These are phyloP conservation scores for Pelargonium nanum DNA, from an alignment of 345 rosid species.

Conservation along the genomic window DNA sequence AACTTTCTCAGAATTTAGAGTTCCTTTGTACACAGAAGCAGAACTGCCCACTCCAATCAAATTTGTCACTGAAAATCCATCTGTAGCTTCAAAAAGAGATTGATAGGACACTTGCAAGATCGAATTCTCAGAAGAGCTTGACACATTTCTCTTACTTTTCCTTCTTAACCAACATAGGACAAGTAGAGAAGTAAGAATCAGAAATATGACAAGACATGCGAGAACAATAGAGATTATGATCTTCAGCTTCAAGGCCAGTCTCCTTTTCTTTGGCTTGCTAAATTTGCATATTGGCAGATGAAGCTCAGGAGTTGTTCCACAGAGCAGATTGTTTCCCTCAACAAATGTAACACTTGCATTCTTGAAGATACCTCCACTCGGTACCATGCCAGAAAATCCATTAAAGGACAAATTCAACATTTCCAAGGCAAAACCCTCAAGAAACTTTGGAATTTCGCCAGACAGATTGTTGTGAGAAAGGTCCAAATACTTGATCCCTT, in stretches of 20 bases:
- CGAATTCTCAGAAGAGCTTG: neutral
- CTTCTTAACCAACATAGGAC: neutral
- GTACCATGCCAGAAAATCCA: constrained; percentile 9
- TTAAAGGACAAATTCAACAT: constrained; percentile 11
- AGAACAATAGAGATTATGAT: neutral
- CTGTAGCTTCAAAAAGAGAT: constrained; percentile 2
- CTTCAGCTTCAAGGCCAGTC: neutral
- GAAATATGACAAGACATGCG: neutral
- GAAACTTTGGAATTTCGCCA: constrained; percentile 1
- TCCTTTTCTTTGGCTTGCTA: constrained; percentile 3
- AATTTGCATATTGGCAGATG: constrained; percentile 5
- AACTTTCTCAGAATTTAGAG: neutral
- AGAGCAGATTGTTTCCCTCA: constrained; percentile 9
- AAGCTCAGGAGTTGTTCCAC: constrained; percentile 10
- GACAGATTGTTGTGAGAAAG: constrained; percentile 13
- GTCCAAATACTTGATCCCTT: constrained; percentile 4
- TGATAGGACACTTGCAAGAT: constrained; percentile 9
- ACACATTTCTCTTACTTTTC: neutral
- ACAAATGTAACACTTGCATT: constrained; percentile 8
- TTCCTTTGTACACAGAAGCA: constrained; percentile 12
- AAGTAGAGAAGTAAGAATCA: neutral
- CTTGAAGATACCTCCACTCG: constrained; percentile 4
- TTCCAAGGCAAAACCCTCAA: constrained; percentile 4
- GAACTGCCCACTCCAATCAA: constrained; percentile 13
- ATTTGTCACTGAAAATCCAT: constrained; percentile 6